Base-by-base conservation (phyloP, 805 yeast genomes). In the Nakazawaea ernobii region DNA sequence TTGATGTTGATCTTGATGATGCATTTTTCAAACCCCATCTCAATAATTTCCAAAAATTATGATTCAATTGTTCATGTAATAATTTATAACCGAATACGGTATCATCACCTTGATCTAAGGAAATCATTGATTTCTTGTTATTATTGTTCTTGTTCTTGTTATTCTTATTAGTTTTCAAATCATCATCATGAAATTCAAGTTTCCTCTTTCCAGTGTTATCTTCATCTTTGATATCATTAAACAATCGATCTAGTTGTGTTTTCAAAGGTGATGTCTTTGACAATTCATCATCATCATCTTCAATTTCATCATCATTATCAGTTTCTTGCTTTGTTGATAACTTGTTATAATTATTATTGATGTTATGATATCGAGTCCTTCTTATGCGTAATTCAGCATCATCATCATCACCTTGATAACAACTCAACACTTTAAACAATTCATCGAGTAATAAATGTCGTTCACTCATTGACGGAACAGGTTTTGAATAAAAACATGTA, bases 371-470 rank as follows among this genome's bases (percentile, higher is more conserved):
- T 30, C 10, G n/a, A 4, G 6, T 30, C n/a, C 4, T 30, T 30
- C 13, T 30, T 30, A 7, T 30, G n/a, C n/a, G n/a, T 13, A 30
- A 3, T 4, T 30, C n/a, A 30, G n/a, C 32, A 30, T 35, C 39
- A 4, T 35, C 39, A 4, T 35, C 13, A 33, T 42, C 40, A 28
- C 37, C 39, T 38, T 33, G 15, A 4, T 17, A n/a, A 24, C 27
- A 26, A 11, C 17, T n/a, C 24, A 50, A 45, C 32, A 51, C 46
- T 8, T 38, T 32, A 30, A 53, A 51, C 9, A 64, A 38, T 5
- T 57, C 33, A 35, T 56, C 60, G 2, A 58, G 46, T 10, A 57
- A 55, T 11, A 56, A 37, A 33, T 60, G 57, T n/a, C 59, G 7
- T 13, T 27, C 36, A 11, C 50, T 15, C 13, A 52, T 46, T 60